Percentiles rank a stretch among this genome's conserved stretches.
Conservation (phyloP, 75 land plant genomes). For the Adiantum capillusveneris region DNA sequence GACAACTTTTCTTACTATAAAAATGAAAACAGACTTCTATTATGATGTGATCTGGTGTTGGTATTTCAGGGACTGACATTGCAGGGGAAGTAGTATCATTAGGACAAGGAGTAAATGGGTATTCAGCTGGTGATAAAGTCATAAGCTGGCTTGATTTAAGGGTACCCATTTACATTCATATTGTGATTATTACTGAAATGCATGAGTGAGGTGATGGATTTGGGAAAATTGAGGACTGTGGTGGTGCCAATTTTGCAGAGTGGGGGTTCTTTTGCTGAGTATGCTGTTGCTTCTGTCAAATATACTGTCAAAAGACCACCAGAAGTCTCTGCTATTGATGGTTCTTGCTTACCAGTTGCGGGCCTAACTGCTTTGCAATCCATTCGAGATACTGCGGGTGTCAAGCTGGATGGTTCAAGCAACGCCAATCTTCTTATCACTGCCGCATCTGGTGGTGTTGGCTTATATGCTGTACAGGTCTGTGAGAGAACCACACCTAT, state of each 20-base stretch:
- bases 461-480: conserved; percentile 63
- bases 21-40: no score
- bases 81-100: conserved; percentile 59
- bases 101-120: conserved; percentile 43
- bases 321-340: conserved; percentile 54
- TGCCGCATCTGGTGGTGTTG: no score
- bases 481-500: no score
- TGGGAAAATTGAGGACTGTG: neutral
- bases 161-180: conserved; percentile 16
- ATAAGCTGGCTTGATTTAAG: conserved; percentile 34
- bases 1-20: no score
- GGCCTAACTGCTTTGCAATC: conserved; percentile 51
- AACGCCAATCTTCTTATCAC: conserved; percentile 50
- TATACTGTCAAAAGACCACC: no score
- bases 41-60: no score
- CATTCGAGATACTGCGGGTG: conserved; percentile 33
- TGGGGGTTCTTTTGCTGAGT: conserved; percentile 65
- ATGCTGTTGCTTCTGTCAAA: conserved; percentile 35
- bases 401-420: conserved; percentile 46
- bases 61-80: conserved; percentile 48
- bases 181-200: neutral
- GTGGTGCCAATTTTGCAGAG: conserved; percentile 18
- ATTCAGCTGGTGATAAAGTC: conserved; percentile 65
- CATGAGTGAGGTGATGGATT: neutral
- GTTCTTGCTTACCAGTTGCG: conserved; percentile 43